These are phyloP conservation scores for Didymella exigua DNA, from an alignment of 2,329 filamentous ascomycete species.

Conservation along the genomic window DNA sequence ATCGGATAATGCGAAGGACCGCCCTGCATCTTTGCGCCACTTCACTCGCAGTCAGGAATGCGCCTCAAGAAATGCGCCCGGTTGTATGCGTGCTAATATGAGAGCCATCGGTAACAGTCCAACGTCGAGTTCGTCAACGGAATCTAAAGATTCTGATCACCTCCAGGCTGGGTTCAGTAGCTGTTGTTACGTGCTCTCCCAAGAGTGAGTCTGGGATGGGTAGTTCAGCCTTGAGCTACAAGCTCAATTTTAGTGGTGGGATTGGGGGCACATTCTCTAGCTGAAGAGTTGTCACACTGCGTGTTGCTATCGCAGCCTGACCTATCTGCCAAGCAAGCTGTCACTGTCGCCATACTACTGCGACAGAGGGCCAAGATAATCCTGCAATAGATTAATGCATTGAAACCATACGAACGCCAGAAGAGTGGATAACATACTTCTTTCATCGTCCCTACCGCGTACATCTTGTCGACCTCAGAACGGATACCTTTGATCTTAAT, in stretches of 20 bases:
- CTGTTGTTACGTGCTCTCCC: background rate
- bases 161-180: background rate
- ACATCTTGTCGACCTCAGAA: conserved; percentile 93
- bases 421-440: conserved; percentile 54
- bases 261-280: background rate
- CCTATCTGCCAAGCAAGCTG: background rate
- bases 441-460: conserved; percentile 96
- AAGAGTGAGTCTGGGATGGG: background rate
- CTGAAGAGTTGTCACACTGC: background rate
- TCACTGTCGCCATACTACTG: conserved; percentile 24
- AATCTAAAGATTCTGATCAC: background rate
- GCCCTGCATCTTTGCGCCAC: conserved; percentile 2
- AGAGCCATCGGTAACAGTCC: background rate
- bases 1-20: conserved; percentile 15
- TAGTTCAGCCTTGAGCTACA: background rate
- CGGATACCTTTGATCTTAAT: conserved; percentile 94
- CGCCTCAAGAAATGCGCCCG: conserved; percentile 1
- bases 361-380: conserved; percentile 48
- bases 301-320: background rate
- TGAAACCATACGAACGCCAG: conserved; percentile 4
- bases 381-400: conserved; percentile 34
- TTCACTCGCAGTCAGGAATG: conserved; percentile 1
- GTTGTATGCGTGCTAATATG: background rate
- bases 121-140: background rate
- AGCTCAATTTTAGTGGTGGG: background rate